Evolutionary conservation across 352 stramenopile species (phyloP).

Genomic region (Phytopythium cucurbitacearum): DNA sequence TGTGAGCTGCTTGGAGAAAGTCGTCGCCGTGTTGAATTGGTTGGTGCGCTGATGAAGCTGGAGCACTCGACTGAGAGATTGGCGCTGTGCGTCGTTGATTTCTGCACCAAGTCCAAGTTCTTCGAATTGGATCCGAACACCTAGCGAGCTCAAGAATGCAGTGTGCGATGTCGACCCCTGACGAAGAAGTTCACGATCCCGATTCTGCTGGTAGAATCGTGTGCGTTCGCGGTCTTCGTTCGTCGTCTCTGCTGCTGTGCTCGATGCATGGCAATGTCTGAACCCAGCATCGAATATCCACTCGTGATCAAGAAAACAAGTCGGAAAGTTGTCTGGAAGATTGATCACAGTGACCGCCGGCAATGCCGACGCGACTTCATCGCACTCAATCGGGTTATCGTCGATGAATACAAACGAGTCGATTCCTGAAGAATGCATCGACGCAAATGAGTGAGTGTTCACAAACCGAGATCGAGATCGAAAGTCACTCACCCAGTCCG

Average conservation of each 20-base stretch:
- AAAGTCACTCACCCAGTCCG: constrained; percentile 25
- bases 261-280: background rate
- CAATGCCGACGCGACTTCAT: constrained; percentile 42
- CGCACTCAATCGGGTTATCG: constrained; percentile 67
- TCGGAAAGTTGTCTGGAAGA: constrained; percentile 30
- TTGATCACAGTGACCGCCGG: constrained; percentile 48
- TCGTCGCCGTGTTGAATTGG: constrained; percentile 65
- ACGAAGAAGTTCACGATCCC: constrained; percentile 28
- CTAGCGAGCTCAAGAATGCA: constrained; percentile 63
- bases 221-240: constrained; percentile 49
- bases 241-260: constrained; percentile 12
- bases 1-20: constrained; percentile 38
- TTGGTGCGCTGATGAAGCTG: constrained; percentile 75
- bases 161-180: constrained; percentile 28
- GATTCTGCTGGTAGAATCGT: constrained; percentile 54
- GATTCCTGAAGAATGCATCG: constrained; percentile 18
- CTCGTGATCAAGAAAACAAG: constrained; percentile 31
- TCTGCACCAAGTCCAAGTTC: constrained; percentile 12
- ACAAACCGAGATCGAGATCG: background rate
- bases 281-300: constrained; percentile 46
- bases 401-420: constrained; percentile 74
- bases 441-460: background rate
- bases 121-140: constrained; percentile 66
- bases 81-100: background rate
- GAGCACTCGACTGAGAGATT: constrained; percentile 33